These are phyloP conservation scores for Lanmaoa rubissima DNA, from an alignment of 768 basidiomycete species.

Conservation along the genomic window DNA sequence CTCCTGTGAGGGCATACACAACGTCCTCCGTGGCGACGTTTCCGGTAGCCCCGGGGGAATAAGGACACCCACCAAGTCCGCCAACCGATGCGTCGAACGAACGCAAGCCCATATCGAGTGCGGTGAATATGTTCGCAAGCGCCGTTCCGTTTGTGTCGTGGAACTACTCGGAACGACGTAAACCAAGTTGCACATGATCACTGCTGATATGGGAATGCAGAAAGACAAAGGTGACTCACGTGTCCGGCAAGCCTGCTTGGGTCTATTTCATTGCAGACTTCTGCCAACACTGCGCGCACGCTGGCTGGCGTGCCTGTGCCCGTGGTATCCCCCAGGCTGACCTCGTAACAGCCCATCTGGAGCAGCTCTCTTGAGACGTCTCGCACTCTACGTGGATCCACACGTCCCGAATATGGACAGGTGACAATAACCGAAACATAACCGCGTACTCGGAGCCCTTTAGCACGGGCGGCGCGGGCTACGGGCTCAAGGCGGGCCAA, in stretches of 20 bases:
- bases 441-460: slow-evolving; percentile 71
- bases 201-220: not conserved
- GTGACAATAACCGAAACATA: slow-evolving; percentile 83
- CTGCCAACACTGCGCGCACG: slow-evolving; percentile 66
- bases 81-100: slow-evolving; percentile 84
- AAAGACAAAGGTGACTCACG: slow-evolving; percentile 38
- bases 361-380: slow-evolving; percentile 68
- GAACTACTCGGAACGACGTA: slow-evolving; percentile 47
- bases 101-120: slow-evolving; percentile 70
- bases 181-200: not conserved
- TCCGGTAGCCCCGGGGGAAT: slow-evolving; percentile 93
- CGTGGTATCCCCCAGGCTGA: slow-evolving; percentile 90
- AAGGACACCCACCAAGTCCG: slow-evolving; percentile 93
- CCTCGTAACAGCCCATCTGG: slow-evolving; percentile 94
- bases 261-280: slow-evolving; percentile 59
- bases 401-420: slow-evolving; percentile 84
- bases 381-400: slow-evolving; percentile 61
- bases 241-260: slow-evolving; percentile 68
- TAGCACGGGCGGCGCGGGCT: slow-evolving; percentile 53
- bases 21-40: slow-evolving; percentile 95
- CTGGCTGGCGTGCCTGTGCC: slow-evolving; percentile 78
- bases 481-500: slow-evolving; percentile 63
- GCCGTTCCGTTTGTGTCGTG: slow-evolving; percentile 90
- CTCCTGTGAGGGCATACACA: slow-evolving; percentile 71
- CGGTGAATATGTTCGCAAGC: slow-evolving; percentile 70